phyloP scores from a whole-genome alignment of 169 alveolate genomes.

The Plasmodium berghei region DNA sequence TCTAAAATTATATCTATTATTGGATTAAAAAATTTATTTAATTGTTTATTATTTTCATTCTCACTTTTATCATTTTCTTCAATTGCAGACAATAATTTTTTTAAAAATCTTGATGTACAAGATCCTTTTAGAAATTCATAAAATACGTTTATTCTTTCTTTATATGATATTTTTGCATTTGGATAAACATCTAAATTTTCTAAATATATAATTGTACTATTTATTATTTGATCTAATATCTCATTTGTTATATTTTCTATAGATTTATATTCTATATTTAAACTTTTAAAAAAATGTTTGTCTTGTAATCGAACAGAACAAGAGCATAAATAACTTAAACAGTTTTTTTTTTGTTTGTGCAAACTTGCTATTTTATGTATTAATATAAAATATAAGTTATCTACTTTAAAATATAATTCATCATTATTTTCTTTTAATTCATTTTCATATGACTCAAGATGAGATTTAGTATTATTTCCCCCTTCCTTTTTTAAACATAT shows the following conservation, averaged over 20 bases:
- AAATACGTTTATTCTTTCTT: constrained; percentile 27
- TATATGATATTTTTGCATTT: constrained; percentile 30
- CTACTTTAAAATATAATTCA: constrained; percentile 20
- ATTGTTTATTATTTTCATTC: constrained; percentile 22
- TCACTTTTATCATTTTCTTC: constrained; percentile 72
- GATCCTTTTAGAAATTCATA: constrained; percentile 60
- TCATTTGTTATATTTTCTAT: constrained; percentile 32
- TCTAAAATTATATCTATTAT: constrained; percentile 43
- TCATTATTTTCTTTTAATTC: constrained; percentile 57
- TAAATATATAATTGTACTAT: constrained; percentile 35
- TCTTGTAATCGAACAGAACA: constrained; percentile 30
- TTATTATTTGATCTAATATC: constrained; percentile 31
- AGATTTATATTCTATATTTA: constrained; percentile 21
- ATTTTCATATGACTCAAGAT: constrained; percentile 55
- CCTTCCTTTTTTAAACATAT: constrained; percentile 61
- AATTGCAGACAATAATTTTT: constrained; percentile 15
- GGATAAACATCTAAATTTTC: constrained; percentile 70
- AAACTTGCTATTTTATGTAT: constrained; percentile 56
- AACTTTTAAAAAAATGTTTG: constrained; percentile 22
- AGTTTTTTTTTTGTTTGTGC: constrained; percentile 56
- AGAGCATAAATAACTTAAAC: constrained; percentile 63
- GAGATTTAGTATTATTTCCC: constrained; percentile 16
- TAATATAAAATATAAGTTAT: constrained; percentile 52
- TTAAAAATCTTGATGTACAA: constrained; percentile 65
- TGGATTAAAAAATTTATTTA: constrained; percentile 51